Evolutionary conservation across 2,329 filamentous ascomycete species (phyloP), one percentile per base, ranked within the genome.

Genomic region (Boeremia exigua): DNA sequence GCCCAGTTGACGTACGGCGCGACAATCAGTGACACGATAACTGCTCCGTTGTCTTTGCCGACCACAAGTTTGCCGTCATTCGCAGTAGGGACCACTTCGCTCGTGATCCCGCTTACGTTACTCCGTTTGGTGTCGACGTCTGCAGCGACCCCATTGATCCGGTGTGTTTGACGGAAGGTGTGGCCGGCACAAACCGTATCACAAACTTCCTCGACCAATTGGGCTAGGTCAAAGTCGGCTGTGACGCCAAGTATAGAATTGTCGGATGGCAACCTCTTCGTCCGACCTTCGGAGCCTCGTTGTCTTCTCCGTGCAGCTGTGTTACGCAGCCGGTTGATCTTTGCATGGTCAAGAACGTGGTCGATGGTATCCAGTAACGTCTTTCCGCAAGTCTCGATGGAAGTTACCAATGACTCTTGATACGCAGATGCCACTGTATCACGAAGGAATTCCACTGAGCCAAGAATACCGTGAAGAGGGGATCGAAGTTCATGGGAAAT

Each of bases 401-500:
- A 71, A 12, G 64, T 63, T 0, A 77, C 61, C 25, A 76, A 58
- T 1, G 67, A 69, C 3, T 87, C 53, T 77, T 83, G 71, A 28
- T 71, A 72, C 4, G 67, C 57, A 6, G 63, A 65, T 14, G 65
- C 61, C 2, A 68, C 62, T 6, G 70, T 71, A 33, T 73, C 71
- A 12, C 64, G 62, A 2, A 74, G 60, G 27, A 73, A 72, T 39
- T 72, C 69, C 2, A 74, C 64, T 4, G 72, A 71, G 0, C 83
- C 80, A 0, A 88, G 72, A n/a, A 88, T 81, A 2, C 85, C 86
- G 56, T 88, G 85, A 0, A 88, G 73, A 0, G 86, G 85, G 1
- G 82, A 85, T 1, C 85, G 79, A 9, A 88, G 72, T 54, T 79
- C 77, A 49, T 79, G 77, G 1, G 71, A 75, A 30, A 79, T 76